phyloP scores from a whole-genome alignment of 768 basidiomycete species.

The Tylopilus subfusipes region DNA sequence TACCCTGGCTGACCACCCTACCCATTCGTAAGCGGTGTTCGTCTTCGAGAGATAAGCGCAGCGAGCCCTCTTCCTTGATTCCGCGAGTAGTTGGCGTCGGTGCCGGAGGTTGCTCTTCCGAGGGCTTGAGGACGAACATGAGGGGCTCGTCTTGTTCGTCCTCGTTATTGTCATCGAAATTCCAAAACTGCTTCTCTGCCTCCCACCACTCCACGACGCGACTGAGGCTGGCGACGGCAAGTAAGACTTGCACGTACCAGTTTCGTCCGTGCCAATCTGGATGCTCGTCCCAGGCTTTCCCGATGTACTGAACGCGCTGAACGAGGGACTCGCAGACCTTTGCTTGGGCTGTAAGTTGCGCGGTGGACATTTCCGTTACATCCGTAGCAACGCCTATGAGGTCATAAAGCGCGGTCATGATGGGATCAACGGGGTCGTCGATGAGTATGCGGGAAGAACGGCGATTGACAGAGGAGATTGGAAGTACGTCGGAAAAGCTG shows the following conservation, averaged over 20 bases:
- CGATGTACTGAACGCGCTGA: slow-evolving; percentile 85
- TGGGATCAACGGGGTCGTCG: slow-evolving; percentile 84
- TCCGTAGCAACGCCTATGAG: slow-evolving; percentile 93
- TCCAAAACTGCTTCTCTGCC: slow-evolving; percentile 99
- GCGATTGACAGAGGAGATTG: slow-evolving; percentile 50
- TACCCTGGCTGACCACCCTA: slow-evolving; percentile 47
- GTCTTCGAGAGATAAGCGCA: slow-evolving; percentile 34
- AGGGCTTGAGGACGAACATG: slow-evolving; percentile 90
- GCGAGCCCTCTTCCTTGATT: slow-evolving; percentile 35
- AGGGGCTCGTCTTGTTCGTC: slow-evolving; percentile 89
- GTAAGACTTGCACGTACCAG: slow-evolving; percentile 96
- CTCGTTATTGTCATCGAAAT: slow-evolving; percentile 89
- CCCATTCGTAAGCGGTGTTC: slow-evolving; percentile 44
- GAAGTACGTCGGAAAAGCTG: slow-evolving; percentile 58
- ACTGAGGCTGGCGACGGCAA: slow-evolving; percentile 92
- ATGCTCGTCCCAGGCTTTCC: slow-evolving; percentile 95
- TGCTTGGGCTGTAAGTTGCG: slow-evolving; percentile 80
- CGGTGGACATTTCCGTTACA: slow-evolving; percentile 83
- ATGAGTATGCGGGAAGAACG: slow-evolving; percentile 80
- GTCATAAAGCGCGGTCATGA: slow-evolving; percentile 87
- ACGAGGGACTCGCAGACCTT: slow-evolving; percentile 85
- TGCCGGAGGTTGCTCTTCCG: slow-evolving; percentile 50
- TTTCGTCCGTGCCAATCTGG: slow-evolving; percentile 97
- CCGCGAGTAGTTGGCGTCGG: slow-evolving; percentile 38
- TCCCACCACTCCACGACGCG: slow-evolving; percentile 99